Evolutionary conservation across 345 rosid species (phyloP).

Genomic region (Populus davidiana): DNA sequence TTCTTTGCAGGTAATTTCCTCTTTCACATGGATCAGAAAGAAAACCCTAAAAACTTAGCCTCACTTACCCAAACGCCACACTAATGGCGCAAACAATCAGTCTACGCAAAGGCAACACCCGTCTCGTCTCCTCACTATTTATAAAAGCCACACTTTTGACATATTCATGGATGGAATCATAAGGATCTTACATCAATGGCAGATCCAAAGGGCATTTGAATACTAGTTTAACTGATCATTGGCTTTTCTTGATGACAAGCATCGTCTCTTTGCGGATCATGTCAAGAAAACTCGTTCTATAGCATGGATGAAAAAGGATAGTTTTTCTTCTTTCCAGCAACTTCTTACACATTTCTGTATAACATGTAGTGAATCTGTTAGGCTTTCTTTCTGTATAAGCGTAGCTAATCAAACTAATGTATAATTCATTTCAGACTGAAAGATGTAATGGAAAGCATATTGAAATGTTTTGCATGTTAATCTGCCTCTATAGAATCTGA

Average conservation of each 20-base stretch:
- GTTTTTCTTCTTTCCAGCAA: background rate
- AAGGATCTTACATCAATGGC: background rate
- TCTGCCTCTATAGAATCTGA: no score
- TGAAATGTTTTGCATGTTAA: no score
- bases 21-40: no score
- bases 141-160: background rate
- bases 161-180: background rate
- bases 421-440: no score
- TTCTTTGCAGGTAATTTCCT: no score
- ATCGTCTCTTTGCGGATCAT: constrained; percentile 57
- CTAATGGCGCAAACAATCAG: no score
- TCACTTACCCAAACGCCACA: no score
- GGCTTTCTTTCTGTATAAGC: background rate
- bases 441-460: no score
- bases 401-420: background rate
- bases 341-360: background rate
- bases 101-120: no score
- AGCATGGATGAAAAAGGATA: constrained; percentile 58
- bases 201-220: background rate
- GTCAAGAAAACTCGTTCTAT: constrained; percentile 75
- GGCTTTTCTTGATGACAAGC: constrained; percentile 41
- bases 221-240: background rate
- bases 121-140: no score
- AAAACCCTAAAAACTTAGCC: no score
- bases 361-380: background rate